Evolutionary conservation across 495 filamentous ascomycete species (phyloP), one percentile per base, ranked within the genome.

Genomic region (Viridothelium virens): DNA sequence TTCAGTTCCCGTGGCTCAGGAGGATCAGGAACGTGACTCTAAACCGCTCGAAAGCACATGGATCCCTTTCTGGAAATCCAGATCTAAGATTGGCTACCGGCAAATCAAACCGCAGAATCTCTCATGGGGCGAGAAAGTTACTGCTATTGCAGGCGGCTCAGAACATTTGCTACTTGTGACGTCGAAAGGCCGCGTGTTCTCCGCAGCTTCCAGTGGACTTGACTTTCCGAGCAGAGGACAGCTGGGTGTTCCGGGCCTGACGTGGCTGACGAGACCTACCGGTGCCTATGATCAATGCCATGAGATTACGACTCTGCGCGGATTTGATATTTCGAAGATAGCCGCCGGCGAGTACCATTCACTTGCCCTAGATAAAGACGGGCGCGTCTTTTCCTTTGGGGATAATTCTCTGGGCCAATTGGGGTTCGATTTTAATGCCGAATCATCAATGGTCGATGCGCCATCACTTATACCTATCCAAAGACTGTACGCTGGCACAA

Each of bases 321-420:
- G 84, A 3, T 84, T 82, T 56, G 80, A 85, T 38, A 85, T 96
- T 47, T 75, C 79, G 7, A 79, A 88, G 62, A 86, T 97, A 65
- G 92, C 93, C 0, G 74, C 91, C 11, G 94, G 94, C 37, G 92
- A 96, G 73, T 87, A 88, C 68, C 94, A 98, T 75, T 93, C 91
- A 36, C 77, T 96, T 11, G 88, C 82, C 1, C 79, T 91, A 18
- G 89, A 91, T 71, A 81, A 79, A 36, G 77, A 89, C 53, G 94
- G 94, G 46, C 81, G 83, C 34, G 82, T 92, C n/a, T 96, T 91
- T 75, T 79, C 85, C 36, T 98, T 96, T 75, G 94, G 94, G 31
- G 91, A 96, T 73, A 97, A 97, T 74, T 86, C 87, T 0, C 81
- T 82, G 64, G 94, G 94, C 39, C 94, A 97, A 75, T 78, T 97